phyloP scores from a whole-genome alignment of 31 red algal genomes.

The Porphyra umbilicalis region DNA sequence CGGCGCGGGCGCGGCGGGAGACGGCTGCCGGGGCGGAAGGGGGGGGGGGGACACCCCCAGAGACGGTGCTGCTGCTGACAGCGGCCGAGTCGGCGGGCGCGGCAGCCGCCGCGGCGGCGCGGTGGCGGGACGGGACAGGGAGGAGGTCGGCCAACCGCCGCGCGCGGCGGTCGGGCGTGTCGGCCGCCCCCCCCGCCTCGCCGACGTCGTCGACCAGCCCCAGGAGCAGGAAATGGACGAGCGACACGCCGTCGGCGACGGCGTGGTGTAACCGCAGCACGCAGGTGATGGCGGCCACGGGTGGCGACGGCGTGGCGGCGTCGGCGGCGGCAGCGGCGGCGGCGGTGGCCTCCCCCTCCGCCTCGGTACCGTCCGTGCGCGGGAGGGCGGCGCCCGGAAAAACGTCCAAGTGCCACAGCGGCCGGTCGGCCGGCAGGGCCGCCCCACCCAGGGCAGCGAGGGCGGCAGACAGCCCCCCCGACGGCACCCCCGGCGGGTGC shows the following conservation, averaged over 20 bases:
- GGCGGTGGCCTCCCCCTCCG: background rate
- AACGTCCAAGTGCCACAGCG: background rate
- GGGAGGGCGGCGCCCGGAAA: background rate
- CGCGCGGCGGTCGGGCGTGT: background rate
- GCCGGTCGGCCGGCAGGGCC: background rate
- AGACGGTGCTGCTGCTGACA: too few species aligned
- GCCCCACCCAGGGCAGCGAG: background rate
- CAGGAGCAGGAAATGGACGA: slow-evolving; percentile 42
- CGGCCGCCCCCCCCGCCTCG: background rate
- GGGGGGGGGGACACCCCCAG: background rate
- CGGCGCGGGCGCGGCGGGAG: background rate
- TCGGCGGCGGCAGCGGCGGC: background rate
- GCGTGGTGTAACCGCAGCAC: slow-evolving; percentile 45
- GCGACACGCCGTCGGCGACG: slow-evolving; percentile 35
- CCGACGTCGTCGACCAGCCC: slow-evolving; percentile 6
- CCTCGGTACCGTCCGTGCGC: background rate
- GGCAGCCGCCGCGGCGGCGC: background rate
- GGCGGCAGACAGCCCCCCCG: background rate
- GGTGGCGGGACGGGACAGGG: background rate
- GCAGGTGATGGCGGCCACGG: background rate
- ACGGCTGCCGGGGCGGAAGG: background rate
- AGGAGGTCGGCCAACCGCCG: background rate
- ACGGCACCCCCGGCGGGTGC: background rate
- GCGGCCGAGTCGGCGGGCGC: too few species aligned
- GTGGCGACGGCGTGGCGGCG: too few species aligned